Conservation (phyloP, 805 yeast species). For the Saccharomycopsis sp. region DNA sequence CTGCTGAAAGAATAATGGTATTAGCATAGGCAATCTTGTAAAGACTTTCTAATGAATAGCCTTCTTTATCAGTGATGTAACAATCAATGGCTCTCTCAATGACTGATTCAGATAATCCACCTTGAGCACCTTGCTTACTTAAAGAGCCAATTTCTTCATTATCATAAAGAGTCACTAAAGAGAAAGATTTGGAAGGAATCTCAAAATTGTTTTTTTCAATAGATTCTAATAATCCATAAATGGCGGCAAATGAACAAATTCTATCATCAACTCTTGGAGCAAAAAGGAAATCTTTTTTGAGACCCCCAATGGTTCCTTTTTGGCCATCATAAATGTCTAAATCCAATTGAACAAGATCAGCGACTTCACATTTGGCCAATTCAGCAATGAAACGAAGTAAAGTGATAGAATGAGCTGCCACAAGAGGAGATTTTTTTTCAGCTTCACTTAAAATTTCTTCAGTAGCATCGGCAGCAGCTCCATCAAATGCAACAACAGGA, state of each 20-base stretch:
- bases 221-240: constrained; percentile 43
- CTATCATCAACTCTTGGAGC: constrained; percentile 84
- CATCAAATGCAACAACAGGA: constrained; percentile 59
- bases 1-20: constrained; percentile 73
- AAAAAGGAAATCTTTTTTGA: constrained; percentile 63
- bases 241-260: constrained; percentile 67
- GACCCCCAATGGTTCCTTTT: constrained; percentile 68
- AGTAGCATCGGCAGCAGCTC: constrained; percentile 21
- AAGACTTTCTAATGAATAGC: constrained; percentile 21
- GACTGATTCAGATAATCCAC: constrained; percentile 60
- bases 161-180: constrained; percentile 58
- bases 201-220: constrained; percentile 27
- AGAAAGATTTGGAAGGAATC: constrained; percentile 29
- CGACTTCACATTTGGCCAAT: constrained; percentile 46
- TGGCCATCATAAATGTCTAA: constrained; percentile 76
- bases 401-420: constrained; percentile 56
- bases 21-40: constrained; percentile 49
- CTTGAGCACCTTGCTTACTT: constrained; percentile 73
- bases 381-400: constrained; percentile 61
- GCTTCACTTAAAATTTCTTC: constrained; percentile 40
- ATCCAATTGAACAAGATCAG: constrained; percentile 59
- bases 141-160: constrained; percentile 80
- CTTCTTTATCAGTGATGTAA: constrained; percentile 20
- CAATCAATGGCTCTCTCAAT: constrained; percentile 43
- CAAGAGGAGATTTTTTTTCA: constrained; percentile 53